phyloP scores from a whole-genome alignment of 306 rosid species.

The Medicago ruthenica region DNA sequence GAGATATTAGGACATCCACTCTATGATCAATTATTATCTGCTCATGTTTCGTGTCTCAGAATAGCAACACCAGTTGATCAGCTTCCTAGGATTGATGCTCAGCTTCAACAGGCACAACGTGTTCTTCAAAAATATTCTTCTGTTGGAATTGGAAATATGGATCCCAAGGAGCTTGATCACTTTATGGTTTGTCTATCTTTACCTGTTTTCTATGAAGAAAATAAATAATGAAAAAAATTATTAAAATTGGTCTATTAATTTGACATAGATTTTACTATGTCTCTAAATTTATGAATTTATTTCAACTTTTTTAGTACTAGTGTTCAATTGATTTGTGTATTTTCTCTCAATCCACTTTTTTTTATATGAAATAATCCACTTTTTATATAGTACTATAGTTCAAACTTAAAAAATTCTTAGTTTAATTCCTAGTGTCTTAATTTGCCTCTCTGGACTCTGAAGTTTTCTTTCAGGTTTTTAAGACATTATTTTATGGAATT shows the following conservation, averaged over 20 bases:
- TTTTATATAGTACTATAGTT: not conserved
- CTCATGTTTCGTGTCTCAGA: slow-evolving; percentile 87
- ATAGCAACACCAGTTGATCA: slow-evolving; percentile 96
- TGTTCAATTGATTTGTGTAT: not conserved
- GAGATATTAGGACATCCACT: slow-evolving; percentile 84
- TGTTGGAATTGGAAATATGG: slow-evolving; percentile 44
- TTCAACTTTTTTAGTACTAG: not conserved
- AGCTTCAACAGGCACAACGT: slow-evolving; percentile 76
- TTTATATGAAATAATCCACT: not conserved
- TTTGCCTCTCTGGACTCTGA: not conserved
- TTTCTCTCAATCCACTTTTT: not conserved
- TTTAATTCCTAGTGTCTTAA: not conserved
- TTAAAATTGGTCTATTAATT: not conserved
- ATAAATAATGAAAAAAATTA: not conserved
- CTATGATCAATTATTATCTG: slow-evolving; percentile 83
- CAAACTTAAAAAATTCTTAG: not conserved
- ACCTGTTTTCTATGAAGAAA: not conserved
- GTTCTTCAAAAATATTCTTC: slow-evolving; percentile 72
- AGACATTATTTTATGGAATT: not conserved
- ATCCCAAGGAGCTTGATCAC: slow-evolving; percentile 79
- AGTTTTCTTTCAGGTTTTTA: not conserved
- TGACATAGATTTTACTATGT: too few species aligned
- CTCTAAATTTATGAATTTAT: not conserved
- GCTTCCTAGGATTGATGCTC: slow-evolving; percentile 82
- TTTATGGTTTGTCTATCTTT: slow-evolving; percentile 59